Evolutionary conservation across 257 asterid species (phyloP).

Genomic region (Linaria vulgaris): DNA sequence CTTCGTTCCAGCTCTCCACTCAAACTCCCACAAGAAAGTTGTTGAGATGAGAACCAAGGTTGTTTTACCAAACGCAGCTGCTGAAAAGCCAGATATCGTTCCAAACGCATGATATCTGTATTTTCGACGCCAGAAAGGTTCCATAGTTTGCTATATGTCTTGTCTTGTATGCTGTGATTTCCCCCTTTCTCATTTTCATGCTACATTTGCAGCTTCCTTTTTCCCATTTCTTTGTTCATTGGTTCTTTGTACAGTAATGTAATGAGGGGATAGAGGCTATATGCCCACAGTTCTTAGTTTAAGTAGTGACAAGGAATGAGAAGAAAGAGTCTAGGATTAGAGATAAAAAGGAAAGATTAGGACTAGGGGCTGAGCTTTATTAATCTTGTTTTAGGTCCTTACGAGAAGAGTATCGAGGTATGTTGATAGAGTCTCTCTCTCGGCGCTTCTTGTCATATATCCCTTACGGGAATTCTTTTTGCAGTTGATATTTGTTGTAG

Average conservation of each 20-base stretch:
- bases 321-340: constrained; percentile 30
- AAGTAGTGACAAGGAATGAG: constrained; percentile 22
- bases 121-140: too few relatives aligned
- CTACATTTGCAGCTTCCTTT: constrained; percentile 6
- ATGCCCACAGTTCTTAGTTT: constrained; percentile 28
- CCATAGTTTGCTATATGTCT: too few relatives aligned
- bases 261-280: constrained; percentile 23
- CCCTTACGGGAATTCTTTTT: constrained; percentile 35
- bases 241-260: constrained; percentile 45
- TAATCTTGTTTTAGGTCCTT: constrained; percentile 21
- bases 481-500: constrained; percentile 33
- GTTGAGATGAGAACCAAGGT: constrained; percentile 48
- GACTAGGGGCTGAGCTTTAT: constrained; percentile 28
- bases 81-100: constrained; percentile 26
- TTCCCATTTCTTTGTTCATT: constrained; percentile 30
- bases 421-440: neutral
- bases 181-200: neutral
- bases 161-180: neutral
- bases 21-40: constrained; percentile 66
- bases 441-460: neutral
- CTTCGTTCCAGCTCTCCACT: constrained; percentile 49
- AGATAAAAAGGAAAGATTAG: constrained; percentile 19
- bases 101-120: neutral
- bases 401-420: neutral
- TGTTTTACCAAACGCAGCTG: neutral